phyloP scores from a whole-genome alignment of 2,329 filamentous ascomycete species.

The Coccinonectria pachysandricola region DNA sequence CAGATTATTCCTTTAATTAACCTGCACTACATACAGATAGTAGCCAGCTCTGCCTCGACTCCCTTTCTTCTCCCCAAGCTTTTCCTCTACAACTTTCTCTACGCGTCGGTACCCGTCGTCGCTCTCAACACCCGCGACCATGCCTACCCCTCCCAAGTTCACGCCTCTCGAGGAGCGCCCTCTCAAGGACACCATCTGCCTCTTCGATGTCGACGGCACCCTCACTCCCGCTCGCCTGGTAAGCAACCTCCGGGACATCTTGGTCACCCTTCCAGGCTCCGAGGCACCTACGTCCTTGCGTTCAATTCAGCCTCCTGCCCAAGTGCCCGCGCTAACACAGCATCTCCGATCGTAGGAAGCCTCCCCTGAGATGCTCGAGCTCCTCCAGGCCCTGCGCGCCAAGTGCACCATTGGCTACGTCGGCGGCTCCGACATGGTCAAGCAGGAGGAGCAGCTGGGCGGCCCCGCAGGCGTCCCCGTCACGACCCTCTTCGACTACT shows the following conservation, averaged over 20 bases:
- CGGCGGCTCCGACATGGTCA: constrained; percentile 80
- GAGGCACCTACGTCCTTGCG: too few relatives aligned
- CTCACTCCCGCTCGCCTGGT: constrained; percentile 75
- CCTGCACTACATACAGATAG: too few relatives aligned
- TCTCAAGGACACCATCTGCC: constrained; percentile 82
- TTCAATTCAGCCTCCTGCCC: background rate
- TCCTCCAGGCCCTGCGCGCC: constrained; percentile 71
- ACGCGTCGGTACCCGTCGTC: too few relatives aligned
- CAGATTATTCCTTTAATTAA: too few relatives aligned
- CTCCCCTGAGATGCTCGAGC: constrained; percentile 70
- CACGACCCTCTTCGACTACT: constrained; percentile 87
- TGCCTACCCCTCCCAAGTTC: constrained; percentile 39
- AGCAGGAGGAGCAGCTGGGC: constrained; percentile 95
- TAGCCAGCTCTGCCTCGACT: constrained; percentile 1
- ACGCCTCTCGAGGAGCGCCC: constrained; percentile 74
- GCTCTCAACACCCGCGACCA: constrained; percentile 17
- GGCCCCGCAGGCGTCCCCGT: constrained; percentile 52
- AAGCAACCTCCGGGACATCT: too few relatives aligned
- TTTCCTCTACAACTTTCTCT: constrained; percentile 3
- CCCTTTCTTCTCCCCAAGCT: constrained; percentile 5
- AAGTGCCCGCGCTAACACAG: constrained; percentile 1
- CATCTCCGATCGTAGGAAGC: too few relatives aligned
- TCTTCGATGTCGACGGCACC: constrained; percentile 95
- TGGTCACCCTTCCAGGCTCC: too few relatives aligned
- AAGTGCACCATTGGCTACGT: constrained; percentile 87